Evolutionary conservation across 139 green algal genomes (phyloP).

Genomic region (Pseudopediastrum boryanum): DNA sequence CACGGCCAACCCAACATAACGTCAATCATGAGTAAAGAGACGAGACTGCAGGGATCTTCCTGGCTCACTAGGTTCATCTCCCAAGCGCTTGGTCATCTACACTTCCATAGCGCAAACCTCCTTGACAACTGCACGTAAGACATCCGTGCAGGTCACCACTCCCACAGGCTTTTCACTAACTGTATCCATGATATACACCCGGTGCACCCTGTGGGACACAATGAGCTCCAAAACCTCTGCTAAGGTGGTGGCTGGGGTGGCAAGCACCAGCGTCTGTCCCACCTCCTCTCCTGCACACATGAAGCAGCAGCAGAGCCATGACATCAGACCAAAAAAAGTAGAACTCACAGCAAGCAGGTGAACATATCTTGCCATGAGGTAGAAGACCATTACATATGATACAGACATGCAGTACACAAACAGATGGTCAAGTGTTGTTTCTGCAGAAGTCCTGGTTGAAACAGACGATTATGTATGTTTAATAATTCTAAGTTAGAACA

Average conservation of each 20-base stretch:
- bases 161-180: conserved; percentile 55
- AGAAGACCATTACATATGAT: too few species aligned
- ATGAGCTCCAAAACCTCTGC: conserved; percentile 69
- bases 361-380: not conserved
- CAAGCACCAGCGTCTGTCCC: not conserved
- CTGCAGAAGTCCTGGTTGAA: too few species aligned
- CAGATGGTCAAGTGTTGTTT: too few species aligned
- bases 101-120: too few species aligned
- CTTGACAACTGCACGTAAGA: conserved; percentile 50
- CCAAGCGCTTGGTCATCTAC: too few species aligned
- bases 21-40: too few species aligned
- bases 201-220: conserved; percentile 68
- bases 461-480: too few species aligned
- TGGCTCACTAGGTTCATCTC: too few species aligned
- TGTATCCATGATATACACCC: conserved; percentile 78
- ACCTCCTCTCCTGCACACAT: not conserved
- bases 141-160: conserved; percentile 81
- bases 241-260: not conserved
- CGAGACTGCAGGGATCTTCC: too few species aligned
- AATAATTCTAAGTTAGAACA: too few species aligned
- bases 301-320: not conserved
- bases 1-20: too few species aligned
- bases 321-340: not conserved
- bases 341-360: not conserved
- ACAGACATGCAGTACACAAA: too few species aligned